Evolutionary conservation across 106 monocot species (phyloP).

Genomic region (Dendrobium huoshanense): DNA sequence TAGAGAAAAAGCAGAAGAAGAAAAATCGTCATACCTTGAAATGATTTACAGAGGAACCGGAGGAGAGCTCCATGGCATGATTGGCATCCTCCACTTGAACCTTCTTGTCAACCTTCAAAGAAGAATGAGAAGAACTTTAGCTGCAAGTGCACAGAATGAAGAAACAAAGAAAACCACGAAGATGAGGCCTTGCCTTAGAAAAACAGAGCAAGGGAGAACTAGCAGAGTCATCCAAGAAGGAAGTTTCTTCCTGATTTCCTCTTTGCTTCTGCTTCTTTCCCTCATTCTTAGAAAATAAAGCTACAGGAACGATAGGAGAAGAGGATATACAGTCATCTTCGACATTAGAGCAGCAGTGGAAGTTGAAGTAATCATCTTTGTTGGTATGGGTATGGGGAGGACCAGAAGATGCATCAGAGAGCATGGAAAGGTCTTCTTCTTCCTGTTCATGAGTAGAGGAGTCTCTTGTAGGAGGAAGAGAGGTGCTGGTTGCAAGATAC

Average conservation of each 20-base stretch:
- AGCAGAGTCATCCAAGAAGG: conserved; percentile 70
- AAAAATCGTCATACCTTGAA: conserved; percentile 43
- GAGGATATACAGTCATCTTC: not conserved
- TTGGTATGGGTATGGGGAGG: conserved; percentile 52
- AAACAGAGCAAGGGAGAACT: conserved; percentile 44
- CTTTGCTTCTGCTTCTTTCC: not conserved
- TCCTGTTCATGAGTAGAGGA: conserved; percentile 17
- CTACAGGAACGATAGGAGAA: conserved; percentile 3
- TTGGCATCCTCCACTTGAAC: conserved; percentile 15
- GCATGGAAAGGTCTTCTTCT: conserved; percentile 62
- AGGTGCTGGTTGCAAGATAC: conserved; percentile 48
- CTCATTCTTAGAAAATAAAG: conserved; percentile 18
- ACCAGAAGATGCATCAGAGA: conserved; percentile 90
- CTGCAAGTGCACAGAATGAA: not conserved
- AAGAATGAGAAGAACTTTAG: not conserved
- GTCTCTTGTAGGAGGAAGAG: conserved; percentile 1
- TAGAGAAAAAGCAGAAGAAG: not conserved
- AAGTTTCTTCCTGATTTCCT: not conserved
- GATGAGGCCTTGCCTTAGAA: not conserved
- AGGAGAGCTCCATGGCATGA: conserved; percentile 48
- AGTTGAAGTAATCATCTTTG: conserved; percentile 7
- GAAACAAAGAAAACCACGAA: not conserved
- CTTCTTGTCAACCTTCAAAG: conserved; percentile 13
- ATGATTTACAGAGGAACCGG: conserved; percentile 75
- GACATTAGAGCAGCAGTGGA: not conserved